Evolutionary conservation across 2,329 filamentous ascomycete genomes (phyloP), one percentile per base, ranked within the genome.

Genomic region (Fusarium subglutinans): DNA sequence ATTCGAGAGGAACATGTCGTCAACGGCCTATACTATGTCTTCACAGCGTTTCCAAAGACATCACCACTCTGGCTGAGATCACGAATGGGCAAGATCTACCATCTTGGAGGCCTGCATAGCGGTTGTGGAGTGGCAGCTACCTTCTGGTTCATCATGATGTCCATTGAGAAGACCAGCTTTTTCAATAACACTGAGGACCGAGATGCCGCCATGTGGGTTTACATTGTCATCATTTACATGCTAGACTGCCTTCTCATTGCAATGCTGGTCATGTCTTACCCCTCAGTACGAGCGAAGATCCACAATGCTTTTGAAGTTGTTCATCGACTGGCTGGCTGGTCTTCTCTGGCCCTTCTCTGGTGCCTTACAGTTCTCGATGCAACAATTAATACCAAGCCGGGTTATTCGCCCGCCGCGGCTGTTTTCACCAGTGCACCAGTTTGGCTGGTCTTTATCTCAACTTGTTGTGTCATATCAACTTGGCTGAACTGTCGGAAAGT

Each of bases 401-500:
- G 24, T 82, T 9, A 61, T 10, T 69, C 71, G 2, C 26, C 22
- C 8, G 72, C 60, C 3, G 28, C 5, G 3, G 50, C 54, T 6
- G 58, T 74, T 30, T 69, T 91, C 65, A 69, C 71, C 6, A 81
- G 78, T 8, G 82, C 81, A 6, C 76, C 81, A 5, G 81, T 94
- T 80, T 95, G 92, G 90, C 87, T 91, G 70, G 83, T 95, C 14
- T 72, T 88, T 33, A 77, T 88, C 47, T 89, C 90, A 38, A 93
- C 92, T 4, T 72, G 85, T 28, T 86, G 90, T 66, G 86, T 94
- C 62, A 82, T 91, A 47, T 88, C 91, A 56, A 91, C 93, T 8
- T 95, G 93, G 92, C 78, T 91, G 0, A 86, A 89, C 59, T 87
- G 94, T 24, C 88, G 92, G 44, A 90, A 89, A 70, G 88, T 92